Conservation (phyloP, 345 rosid genomes). For the Kandelia obovata region DNA sequence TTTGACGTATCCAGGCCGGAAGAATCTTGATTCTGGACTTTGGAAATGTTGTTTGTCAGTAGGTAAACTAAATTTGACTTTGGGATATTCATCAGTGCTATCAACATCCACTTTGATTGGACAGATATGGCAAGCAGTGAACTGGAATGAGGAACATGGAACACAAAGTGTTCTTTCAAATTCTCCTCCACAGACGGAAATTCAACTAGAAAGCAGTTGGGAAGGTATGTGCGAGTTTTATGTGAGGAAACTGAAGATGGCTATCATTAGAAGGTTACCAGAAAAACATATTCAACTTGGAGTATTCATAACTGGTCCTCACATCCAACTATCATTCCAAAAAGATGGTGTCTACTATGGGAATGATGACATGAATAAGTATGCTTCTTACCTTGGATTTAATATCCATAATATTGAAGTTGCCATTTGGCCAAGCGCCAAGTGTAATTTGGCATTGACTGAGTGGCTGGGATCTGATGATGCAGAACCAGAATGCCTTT, state of each 20-base stretch:
- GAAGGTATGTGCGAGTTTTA: conserved; percentile 33
- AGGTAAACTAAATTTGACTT: conserved; percentile 57
- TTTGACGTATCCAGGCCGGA: conserved; percentile 41
- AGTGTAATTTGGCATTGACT: conserved; percentile 35
- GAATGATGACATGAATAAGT: conserved; percentile 26
- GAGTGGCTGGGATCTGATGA: conserved; percentile 34
- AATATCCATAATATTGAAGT: conserved; percentile 64
- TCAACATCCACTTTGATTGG: conserved; percentile 49
- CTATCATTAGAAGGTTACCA: conserved; percentile 49
- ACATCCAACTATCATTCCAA: conserved; percentile 41
- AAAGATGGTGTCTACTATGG: conserved; percentile 35
- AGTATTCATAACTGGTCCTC: conserved; percentile 67
- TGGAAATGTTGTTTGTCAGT: conserved; percentile 59
- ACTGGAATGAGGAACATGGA: conserved; percentile 29
- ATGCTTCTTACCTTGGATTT: conserved; percentile 49
- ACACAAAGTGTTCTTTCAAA: conserved; percentile 29
- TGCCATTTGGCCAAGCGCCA: conserved; percentile 56
- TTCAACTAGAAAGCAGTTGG: conserved; percentile 38
- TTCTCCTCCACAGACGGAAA: conserved; percentile 25
- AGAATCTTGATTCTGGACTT: conserved; percentile 43
- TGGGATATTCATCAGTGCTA: conserved; percentile 50
- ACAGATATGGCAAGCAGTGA: conserved; percentile 50
- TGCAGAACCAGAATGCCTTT: conserved; percentile 41
- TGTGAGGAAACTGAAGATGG: conserved; percentile 39
- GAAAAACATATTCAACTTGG: conserved; percentile 68